These are phyloP conservation scores for Papiliotrema flavescens DNA, from an alignment of 1,284 basidiomycete genomes.

Conservation along the genomic window DNA sequence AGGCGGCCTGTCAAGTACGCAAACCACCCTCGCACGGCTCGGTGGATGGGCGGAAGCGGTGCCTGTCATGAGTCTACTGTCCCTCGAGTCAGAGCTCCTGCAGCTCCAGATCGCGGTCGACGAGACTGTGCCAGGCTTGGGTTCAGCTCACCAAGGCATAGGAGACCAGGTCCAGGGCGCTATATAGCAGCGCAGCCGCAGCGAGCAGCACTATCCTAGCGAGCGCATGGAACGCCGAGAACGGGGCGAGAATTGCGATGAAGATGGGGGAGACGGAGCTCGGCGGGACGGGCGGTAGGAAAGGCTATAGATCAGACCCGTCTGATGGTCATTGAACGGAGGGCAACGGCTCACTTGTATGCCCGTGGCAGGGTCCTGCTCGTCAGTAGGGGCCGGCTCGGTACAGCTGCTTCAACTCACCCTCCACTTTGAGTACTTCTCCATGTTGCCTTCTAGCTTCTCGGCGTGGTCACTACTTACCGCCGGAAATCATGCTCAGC, in stretches of 20 bases:
- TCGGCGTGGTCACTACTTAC: neutral
- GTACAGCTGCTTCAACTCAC: slow-evolving; percentile 23
- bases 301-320: slow-evolving; percentile 18
- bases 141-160: slow-evolving; percentile 25
- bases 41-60: slow-evolving; percentile 23
- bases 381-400: slow-evolving; percentile 7
- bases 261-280: slow-evolving; percentile 19
- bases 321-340: neutral
- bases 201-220: slow-evolving; percentile 19
- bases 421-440: slow-evolving; percentile 51
- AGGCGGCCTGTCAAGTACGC: slow-evolving; percentile 36
- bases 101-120: too few relatives aligned
- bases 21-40: slow-evolving; percentile 12
- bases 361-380: slow-evolving; percentile 46
- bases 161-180: slow-evolving; percentile 24
- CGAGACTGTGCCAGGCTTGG: neutral
- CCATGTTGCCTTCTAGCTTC: slow-evolving; percentile 26
- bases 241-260: slow-evolving; percentile 14
- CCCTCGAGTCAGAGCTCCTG: neutral
- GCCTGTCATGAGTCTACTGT: slow-evolving; percentile 9
- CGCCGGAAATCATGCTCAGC: too few relatives aligned
- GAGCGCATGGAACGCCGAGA: slow-evolving; percentile 13
- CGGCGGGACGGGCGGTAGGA: slow-evolving; percentile 32
- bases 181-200: slow-evolving; percentile 22
- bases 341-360: slow-evolving; percentile 36